phyloP scores from a whole-genome alignment of 352 stramenopile species.

The Phytophthora sp. region DNA sequence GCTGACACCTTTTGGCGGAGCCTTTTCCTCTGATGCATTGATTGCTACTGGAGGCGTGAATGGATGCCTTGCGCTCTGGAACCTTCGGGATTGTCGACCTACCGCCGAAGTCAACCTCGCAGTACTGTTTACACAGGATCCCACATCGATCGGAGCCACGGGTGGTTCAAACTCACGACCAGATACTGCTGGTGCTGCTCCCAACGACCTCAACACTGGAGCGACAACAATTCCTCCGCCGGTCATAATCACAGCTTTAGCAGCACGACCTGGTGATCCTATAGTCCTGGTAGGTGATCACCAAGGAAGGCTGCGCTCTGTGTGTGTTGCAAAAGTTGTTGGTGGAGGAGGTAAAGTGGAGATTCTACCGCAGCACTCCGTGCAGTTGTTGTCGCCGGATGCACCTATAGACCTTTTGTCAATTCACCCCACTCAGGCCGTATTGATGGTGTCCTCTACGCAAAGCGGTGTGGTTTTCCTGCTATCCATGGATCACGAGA shows the following conservation, averaged over 20 bases:
- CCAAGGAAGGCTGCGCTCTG: constrained; percentile 56
- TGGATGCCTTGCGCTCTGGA: constrained; percentile 61
- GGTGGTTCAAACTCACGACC: constrained; percentile 15
- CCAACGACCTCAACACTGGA: neutral
- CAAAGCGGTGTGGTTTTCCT: constrained; percentile 50
- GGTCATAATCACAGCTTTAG: constrained; percentile 55
- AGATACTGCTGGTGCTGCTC: constrained; percentile 7
- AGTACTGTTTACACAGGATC: constrained; percentile 45
- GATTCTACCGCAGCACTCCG: constrained; percentile 65
- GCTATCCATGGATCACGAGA: constrained; percentile 74
- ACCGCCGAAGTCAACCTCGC: constrained; percentile 45
- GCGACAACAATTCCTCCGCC: neutral
- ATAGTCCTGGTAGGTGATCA: constrained; percentile 68
- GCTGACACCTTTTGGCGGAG: constrained; percentile 64
- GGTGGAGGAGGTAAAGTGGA: constrained; percentile 52
- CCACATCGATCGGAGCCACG: neutral
- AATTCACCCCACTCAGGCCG: constrained; percentile 62
- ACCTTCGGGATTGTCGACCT: constrained; percentile 47
- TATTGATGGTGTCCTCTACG: constrained; percentile 65
- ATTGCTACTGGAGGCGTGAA: constrained; percentile 59
- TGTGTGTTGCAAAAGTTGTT: constrained; percentile 62
- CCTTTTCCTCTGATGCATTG: constrained; percentile 47
- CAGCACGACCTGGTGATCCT: constrained; percentile 52
- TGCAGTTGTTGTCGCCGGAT: constrained; percentile 43
- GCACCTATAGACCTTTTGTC: constrained; percentile 58